phyloP scores from a whole-genome alignment of 2,329 filamentous ascomycete genomes.

The Paracoccidioides lutzii region DNA sequence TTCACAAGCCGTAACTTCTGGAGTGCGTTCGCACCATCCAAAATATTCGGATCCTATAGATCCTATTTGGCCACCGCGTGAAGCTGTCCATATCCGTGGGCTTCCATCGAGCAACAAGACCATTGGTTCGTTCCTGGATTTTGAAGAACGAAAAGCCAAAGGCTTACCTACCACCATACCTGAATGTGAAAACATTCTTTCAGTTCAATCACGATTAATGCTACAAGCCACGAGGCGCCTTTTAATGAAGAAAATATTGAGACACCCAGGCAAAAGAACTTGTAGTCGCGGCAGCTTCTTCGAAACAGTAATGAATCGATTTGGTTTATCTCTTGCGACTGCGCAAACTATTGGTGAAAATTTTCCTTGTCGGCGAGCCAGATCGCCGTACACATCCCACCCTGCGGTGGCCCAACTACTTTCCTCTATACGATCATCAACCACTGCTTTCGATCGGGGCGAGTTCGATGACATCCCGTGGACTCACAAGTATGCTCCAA shows the following conservation, averaged over 20 bases:
- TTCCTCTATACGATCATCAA: constrained; percentile 42
- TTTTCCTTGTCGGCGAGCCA: background rate
- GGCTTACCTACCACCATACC: constrained; percentile 20
- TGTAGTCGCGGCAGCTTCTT: background rate
- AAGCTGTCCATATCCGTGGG: constrained; percentile 40
- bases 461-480: constrained; percentile 62
- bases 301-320: background rate
- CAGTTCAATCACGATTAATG: constrained; percentile 8
- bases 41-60: constrained; percentile 18
- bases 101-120: background rate
- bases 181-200: constrained; percentile 23
- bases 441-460: constrained; percentile 71
- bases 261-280: background rate
- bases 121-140: background rate
- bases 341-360: background rate
- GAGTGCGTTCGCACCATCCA: background rate
- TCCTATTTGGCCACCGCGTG: constrained; percentile 29
- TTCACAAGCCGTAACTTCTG: background rate
- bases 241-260: background rate
- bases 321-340: background rate
- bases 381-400: constrained; percentile 31
- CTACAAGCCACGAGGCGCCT: background rate
- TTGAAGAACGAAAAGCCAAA: constrained; percentile 28
- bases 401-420: constrained; percentile 50
- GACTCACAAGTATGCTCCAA: constrained; percentile 75